Percentiles rank a stretch among this genome's conserved stretches.
Evolutionary conservation across 768 basidiomycete genomes (phyloP).

Genomic region (Tephrocybe rancida): DNA sequence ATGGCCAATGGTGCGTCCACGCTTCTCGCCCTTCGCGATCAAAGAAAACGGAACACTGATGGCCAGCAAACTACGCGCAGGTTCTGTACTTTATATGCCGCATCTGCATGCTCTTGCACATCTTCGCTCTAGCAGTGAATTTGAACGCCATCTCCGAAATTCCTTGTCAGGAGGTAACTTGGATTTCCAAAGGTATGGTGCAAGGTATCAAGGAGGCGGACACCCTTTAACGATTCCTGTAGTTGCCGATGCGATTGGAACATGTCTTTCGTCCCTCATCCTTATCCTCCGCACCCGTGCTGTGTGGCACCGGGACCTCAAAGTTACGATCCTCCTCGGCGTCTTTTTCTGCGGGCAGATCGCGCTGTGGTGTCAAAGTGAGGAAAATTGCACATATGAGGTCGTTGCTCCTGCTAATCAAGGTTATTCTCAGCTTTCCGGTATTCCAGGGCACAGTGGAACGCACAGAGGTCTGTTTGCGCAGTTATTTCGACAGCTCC

Average conservation of each 20-base stretch:
- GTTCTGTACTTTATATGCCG: conserved; percentile 32
- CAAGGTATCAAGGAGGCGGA: neutral
- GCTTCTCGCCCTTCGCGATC: neutral
- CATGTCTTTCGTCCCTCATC: conserved; percentile 32
- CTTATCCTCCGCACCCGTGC: conserved; percentile 34
- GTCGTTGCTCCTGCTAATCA: neutral
- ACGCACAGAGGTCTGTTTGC: conserved; percentile 27
- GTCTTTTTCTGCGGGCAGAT: conserved; percentile 30
- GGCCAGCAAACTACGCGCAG: conserved; percentile 15
- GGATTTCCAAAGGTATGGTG: conserved; percentile 32
- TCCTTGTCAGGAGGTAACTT: conserved; percentile 32
- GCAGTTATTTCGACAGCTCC: conserved; percentile 34
- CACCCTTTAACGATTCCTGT: neutral
- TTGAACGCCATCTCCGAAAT: conserved; percentile 34
- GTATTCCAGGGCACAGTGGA: conserved; percentile 31
- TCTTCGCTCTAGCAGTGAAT: conserved; percentile 33
- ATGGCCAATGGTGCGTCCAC: conserved; percentile 34
- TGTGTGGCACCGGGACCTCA: conserved; percentile 32
- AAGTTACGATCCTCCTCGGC: conserved; percentile 22
- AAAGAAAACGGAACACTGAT: neutral
- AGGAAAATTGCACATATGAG: neutral
- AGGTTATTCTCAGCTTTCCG: conserved; percentile 27
- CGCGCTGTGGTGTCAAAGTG: conserved; percentile 33
- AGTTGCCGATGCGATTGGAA: conserved; percentile 36
- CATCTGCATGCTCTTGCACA: conserved; percentile 35